Evolutionary conservation across 345 rosid genomes (phyloP).

Genomic region (Eutrema yunnanense): DNA sequence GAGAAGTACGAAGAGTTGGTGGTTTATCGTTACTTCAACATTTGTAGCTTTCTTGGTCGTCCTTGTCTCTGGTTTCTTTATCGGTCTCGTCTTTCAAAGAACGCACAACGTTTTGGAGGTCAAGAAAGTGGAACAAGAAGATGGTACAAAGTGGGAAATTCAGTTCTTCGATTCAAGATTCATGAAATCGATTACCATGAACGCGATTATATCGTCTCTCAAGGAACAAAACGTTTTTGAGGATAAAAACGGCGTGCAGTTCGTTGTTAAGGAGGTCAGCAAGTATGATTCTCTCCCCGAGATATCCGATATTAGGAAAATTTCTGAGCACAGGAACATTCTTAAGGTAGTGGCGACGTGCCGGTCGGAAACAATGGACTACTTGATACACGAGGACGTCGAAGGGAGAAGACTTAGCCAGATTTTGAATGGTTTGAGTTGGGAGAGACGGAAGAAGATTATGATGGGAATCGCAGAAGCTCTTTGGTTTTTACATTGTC

Average conservation of each 20-base stretch:
- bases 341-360: slow-evolving; percentile 47
- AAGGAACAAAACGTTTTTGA: slow-evolving; percentile 41
- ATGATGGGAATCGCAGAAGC: slow-evolving; percentile 61
- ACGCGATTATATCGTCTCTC: slow-evolving; percentile 38
- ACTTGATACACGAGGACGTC: slow-evolving; percentile 46
- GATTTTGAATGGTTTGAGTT: slow-evolving; percentile 40
- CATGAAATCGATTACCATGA: slow-evolving; percentile 35
- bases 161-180: slow-evolving; percentile 47
- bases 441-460: slow-evolving; percentile 57
- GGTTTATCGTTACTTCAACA: slow-evolving; percentile 41
- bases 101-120: slow-evolving; percentile 26
- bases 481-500: slow-evolving; percentile 50
- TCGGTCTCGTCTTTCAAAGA: slow-evolving; percentile 29
- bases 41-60: slow-evolving; percentile 33
- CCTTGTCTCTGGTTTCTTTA: slow-evolving; percentile 31
- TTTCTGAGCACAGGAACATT: slow-evolving; percentile 52
- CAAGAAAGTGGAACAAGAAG: slow-evolving; percentile 56
- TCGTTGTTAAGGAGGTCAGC: slow-evolving; percentile 43
- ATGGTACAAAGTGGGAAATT: slow-evolving; percentile 59
- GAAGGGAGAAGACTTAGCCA: slow-evolving; percentile 52
- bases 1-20: slow-evolving; percentile 28
- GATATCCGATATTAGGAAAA: slow-evolving; percentile 32
- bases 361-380: slow-evolving; percentile 44
- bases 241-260: slow-evolving; percentile 29
- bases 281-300: slow-evolving; percentile 35